Conservation (phyloP, 176 grass and related monocot species). For the Cenchrus purpureus region DNA sequence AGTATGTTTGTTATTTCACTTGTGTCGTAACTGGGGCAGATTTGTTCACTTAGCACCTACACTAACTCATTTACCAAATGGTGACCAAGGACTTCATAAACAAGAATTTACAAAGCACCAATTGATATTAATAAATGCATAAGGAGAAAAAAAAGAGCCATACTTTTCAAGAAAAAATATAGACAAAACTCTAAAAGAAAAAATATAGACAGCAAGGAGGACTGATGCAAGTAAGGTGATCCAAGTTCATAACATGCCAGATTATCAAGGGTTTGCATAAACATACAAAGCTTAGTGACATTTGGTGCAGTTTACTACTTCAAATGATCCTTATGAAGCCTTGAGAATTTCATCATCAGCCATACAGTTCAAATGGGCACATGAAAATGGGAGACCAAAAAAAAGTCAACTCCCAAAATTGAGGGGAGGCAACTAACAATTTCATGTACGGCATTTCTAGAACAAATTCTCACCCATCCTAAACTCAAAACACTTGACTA, state of each 20-base stretch:
- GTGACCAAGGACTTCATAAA: background rate
- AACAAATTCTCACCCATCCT: background rate
- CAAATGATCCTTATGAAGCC: background rate
- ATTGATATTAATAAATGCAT: background rate
- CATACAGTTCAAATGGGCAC: background rate
- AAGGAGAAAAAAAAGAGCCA: background rate
- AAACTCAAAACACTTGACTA: background rate
- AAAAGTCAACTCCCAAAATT: background rate
- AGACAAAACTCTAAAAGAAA: too few relatives aligned
- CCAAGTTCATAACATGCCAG: background rate
- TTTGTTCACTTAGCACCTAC: background rate
- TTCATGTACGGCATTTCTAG: background rate
- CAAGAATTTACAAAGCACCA: background rate
- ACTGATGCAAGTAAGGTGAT: background rate
- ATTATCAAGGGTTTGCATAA: constrained; percentile 14
- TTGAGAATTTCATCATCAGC: constrained; percentile 19
- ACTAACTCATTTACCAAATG: background rate
- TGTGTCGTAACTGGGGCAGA: background rate
- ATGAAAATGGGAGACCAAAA: background rate
- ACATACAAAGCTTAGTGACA: background rate
- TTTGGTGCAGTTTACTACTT: constrained; percentile 3
- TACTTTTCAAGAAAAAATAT: background rate
- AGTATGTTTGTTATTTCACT: background rate
- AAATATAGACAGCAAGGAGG: constrained; percentile 1
- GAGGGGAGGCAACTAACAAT: background rate